Conservation (phyloP, 768 basidiomycete species). For the Neoboletus magnificus region DNA sequence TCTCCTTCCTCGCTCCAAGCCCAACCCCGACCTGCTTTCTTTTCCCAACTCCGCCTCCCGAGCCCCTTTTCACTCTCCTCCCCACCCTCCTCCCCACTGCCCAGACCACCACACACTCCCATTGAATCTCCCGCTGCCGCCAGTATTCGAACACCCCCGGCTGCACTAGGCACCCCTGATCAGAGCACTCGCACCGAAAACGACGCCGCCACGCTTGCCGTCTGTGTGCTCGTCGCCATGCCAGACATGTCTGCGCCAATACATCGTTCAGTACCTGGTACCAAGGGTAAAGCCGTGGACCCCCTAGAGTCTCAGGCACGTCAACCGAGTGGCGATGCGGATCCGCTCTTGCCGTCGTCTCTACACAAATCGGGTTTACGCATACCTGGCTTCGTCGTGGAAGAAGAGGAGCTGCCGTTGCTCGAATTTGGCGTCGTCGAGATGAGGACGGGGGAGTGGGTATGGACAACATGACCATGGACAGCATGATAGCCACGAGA, state of each 20-base stretch:
- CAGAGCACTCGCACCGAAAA: background rate
- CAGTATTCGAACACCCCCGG: background rate
- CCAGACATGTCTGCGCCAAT: slow-evolving; percentile 11
- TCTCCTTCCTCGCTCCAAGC: background rate
- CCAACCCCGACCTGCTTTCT: background rate
- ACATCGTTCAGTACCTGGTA: background rate
- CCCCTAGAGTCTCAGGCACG: slow-evolving; percentile 4
- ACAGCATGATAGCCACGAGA: background rate
- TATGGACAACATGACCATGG: background rate
- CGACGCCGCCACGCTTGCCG: background rate
- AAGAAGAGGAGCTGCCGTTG: background rate
- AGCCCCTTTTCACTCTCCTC: background rate
- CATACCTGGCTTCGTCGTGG: background rate
- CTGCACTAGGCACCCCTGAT: background rate
- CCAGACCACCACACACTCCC: background rate
- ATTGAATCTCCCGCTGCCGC: background rate
- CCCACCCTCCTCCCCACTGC: background rate
- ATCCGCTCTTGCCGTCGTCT: slow-evolving; percentile 3
- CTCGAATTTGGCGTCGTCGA: slow-evolving; percentile 21
- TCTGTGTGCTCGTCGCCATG: slow-evolving; percentile 25
- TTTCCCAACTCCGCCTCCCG: slow-evolving; percentile 11
- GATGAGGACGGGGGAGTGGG: slow-evolving; percentile 1
- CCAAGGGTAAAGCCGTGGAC: slow-evolving; percentile 19
- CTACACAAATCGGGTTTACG: background rate
- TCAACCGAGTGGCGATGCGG: background rate